These are phyloP conservation scores for Crassisporium funariophilum DNA, from an alignment of 768 basidiomycete genomes.

Conservation along the genomic window DNA sequence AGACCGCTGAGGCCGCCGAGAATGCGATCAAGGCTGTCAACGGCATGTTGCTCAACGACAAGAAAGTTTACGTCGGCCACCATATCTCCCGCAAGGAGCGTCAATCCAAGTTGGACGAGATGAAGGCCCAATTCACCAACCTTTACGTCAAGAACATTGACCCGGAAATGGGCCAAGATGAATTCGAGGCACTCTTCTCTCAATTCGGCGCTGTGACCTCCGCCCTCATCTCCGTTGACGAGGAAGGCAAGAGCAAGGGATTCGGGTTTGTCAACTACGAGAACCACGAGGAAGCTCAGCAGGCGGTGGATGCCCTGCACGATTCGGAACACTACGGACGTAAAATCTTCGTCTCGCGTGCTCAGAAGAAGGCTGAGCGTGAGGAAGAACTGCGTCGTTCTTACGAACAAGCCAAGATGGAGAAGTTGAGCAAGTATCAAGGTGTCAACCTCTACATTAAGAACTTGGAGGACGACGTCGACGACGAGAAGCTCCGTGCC, in stretches of 20 bases:
- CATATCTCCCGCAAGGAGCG: slow-evolving; percentile 99
- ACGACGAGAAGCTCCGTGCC: slow-evolving; percentile 93
- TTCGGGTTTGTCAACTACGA: slow-evolving; percentile 99
- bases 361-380: slow-evolving; percentile 98
- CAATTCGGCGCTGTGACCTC: slow-evolving; percentile 86
- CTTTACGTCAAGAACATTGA: slow-evolving; percentile 98
- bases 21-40: slow-evolving; percentile 98
- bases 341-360: slow-evolving; percentile 93
- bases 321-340: slow-evolving; percentile 83
- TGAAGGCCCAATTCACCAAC: slow-evolving; percentile 97
- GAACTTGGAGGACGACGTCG: slow-evolving; percentile 97
- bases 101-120: slow-evolving; percentile 97
- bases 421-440: slow-evolving; percentile 97
- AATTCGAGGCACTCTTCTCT: slow-evolving; percentile 82
- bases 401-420: slow-evolving; percentile 95
- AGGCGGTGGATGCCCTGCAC: slow-evolving; percentile 87
- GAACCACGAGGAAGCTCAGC: slow-evolving; percentile 87
- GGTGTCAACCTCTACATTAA: slow-evolving; percentile 99
- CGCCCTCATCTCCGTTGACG: slow-evolving; percentile 80
- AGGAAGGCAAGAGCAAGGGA: slow-evolving; percentile 91
- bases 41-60: slow-evolving; percentile 99
- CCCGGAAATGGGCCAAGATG: slow-evolving; percentile 77
- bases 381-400: slow-evolving; percentile 93
- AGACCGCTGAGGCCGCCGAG: slow-evolving; percentile 95
- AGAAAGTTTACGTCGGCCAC: slow-evolving; percentile 97